phyloP scores from a whole-genome alignment of 768 basidiomycete genomes.

The Trametes cingulata region DNA sequence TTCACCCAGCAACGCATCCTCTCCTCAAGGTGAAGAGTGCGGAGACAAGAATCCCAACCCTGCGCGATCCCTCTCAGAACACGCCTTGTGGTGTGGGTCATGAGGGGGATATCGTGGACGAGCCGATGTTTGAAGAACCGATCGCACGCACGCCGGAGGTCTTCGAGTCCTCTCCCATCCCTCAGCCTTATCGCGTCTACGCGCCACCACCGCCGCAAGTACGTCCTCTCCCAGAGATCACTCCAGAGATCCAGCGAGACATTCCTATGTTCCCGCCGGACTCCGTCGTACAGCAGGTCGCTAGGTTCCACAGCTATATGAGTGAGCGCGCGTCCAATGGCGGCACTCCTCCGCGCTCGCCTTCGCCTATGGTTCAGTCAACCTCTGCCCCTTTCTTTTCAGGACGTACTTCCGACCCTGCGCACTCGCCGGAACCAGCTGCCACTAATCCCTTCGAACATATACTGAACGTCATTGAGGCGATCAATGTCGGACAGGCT shows the following conservation, averaged over 20 bases:
- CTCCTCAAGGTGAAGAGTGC: slow-evolving; percentile 70
- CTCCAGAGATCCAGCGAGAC: neutral
- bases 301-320: too few relatives aligned
- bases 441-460: neutral
- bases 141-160: neutral
- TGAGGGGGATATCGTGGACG: neutral
- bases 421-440: neutral
- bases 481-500: too few relatives aligned
- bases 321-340: neutral
- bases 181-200: neutral
- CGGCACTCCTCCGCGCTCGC: neutral
- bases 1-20: slow-evolving; percentile 72
- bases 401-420: too few relatives aligned
- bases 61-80: neutral
- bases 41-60: slow-evolving; percentile 46
- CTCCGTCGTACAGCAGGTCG: neutral
- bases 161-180: neutral
- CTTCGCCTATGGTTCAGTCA: neutral
- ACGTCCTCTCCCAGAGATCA: slow-evolving; percentile 14
- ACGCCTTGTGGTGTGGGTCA: neutral
- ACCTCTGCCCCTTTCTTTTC: neutral
- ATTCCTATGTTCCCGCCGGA: neutral
- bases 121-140: neutral
- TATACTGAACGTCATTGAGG: too few relatives aligned
- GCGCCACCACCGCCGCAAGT: slow-evolving; percentile 9